These are phyloP conservation scores for Angophora floribunda DNA, from an alignment of 345 rosid genomes.

Conservation along the genomic window DNA sequence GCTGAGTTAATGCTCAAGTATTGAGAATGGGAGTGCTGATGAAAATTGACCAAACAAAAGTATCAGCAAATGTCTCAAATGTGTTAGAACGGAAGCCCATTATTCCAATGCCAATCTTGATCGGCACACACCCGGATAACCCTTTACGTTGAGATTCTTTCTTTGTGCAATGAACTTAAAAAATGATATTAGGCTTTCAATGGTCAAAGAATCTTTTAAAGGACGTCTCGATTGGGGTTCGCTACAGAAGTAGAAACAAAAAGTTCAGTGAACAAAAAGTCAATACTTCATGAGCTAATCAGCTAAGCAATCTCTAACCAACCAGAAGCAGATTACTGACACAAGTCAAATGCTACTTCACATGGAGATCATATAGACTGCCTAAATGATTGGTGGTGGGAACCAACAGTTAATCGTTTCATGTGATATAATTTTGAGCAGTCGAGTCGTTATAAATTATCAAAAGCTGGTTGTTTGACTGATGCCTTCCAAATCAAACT, in stretches of 20 bases:
- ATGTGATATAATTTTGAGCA: neutral
- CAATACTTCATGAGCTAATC: neutral
- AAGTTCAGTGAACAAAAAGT: neutral
- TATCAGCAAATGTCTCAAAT: neutral
- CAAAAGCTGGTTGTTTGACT: neutral
- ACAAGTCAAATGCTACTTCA: neutral
- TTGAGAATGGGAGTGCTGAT: neutral
- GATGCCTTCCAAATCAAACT: neutral
- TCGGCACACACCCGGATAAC: neutral
- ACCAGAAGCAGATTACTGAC: neutral
- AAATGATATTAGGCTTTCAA: neutral
- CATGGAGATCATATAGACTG: neutral
- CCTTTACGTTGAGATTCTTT: neutral
- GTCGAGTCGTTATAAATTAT: neutral
- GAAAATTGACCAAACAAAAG: neutral
- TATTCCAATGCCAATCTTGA: neutral
- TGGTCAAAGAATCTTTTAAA: neutral
- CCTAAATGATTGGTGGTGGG: neutral
- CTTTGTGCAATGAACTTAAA: neutral
- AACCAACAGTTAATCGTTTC: neutral
- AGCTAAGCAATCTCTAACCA: neutral
- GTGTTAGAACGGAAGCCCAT: neutral
- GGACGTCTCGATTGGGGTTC: neutral
- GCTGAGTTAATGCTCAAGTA: neutral
- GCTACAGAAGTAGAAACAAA: neutral